Base-by-base conservation (phyloP, 73 alveolate species). In the Paraurostyla sp. region DNA sequence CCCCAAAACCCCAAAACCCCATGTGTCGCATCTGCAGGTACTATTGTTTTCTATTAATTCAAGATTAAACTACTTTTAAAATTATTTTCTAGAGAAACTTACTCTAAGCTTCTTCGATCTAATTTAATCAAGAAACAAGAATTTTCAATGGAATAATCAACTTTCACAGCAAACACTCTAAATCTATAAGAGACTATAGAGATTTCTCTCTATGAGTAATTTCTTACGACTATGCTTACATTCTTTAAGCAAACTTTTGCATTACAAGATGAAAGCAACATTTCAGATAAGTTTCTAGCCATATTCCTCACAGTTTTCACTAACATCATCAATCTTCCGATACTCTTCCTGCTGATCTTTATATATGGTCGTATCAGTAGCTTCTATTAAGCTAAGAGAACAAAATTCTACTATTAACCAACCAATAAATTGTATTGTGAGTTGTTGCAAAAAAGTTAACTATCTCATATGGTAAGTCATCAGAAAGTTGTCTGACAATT, bases 381-480 rank as follows among this genome's bases (percentile, higher is more conserved):
- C 50, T 49, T 18, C 71, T 73, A 73, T 73, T 38, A 73, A 46
- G 86, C 86, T 9, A 73, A 73, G 71, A 11, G 71, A 11, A 73
- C 86, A 20, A 73, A 73, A 50, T 73, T 45, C 71, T 73, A 73
- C 29, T 73, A 16, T 46, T 71, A 48, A 46, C 86, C 86, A 4
- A 45, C 86, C 13, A 65, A 73, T 36, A n/a, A 22, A 45, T 71
- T 73, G 46, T 73, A 45, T 25, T 48, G 15, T 20, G 71, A 48
- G 35, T n/a, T 73, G 71, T 15, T 73, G 22, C 6, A 73, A 29
- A 73, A 73, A 30, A 73, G 71, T 45, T 45, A 73, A 49, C 59
- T 73, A 40, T 16, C 71, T n/a, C 15, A 73, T 20, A 73, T 73
- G 86, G 86, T 73, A 73, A 73, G 71, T 73, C 29, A n/a, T 2